Evolutionary conservation across 371 early-diverging fungal species (phyloP).

Genomic region (Nematocida parisii): DNA sequence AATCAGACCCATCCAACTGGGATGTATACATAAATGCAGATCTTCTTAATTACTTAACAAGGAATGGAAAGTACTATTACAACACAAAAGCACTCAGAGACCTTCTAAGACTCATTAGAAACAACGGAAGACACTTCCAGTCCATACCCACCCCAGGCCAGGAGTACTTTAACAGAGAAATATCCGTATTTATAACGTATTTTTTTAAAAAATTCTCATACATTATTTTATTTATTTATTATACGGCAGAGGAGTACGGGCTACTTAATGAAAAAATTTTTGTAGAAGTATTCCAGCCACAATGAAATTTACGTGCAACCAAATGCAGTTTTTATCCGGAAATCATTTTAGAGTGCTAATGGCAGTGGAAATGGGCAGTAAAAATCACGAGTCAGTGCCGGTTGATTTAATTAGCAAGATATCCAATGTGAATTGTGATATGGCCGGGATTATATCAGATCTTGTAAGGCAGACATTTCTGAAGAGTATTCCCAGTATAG

Average conservation of each 20-base stretch:
- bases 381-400: slow-evolving; percentile 56
- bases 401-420: slow-evolving; percentile 55
- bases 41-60: slow-evolving; percentile 21
- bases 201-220: slow-evolving; percentile 28
- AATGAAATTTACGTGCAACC: slow-evolving; percentile 61
- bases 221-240: slow-evolving; percentile 24
- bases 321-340: slow-evolving; percentile 62
- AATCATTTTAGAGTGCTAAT: slow-evolving; percentile 63
- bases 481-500: slow-evolving; percentile 23
- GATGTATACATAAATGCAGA: slow-evolving; percentile 25
- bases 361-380: slow-evolving; percentile 60
- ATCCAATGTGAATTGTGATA: slow-evolving; percentile 56
- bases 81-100: slow-evolving; percentile 51
- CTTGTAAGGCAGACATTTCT: slow-evolving; percentile 64
- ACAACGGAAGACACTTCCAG: slow-evolving; percentile 67
- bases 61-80: slow-evolving; percentile 57
- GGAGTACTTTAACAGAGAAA: background rate
- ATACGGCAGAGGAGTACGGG: slow-evolving; percentile 20
- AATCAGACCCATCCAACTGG: slow-evolving; percentile 56
- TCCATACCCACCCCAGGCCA: slow-evolving; percentile 34
- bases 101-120: slow-evolving; percentile 62
- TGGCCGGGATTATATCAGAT: slow-evolving; percentile 60
- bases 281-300: slow-evolving; percentile 12
- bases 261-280: slow-evolving; percentile 49
- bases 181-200: slow-evolving; percentile 9